Percentiles rank a stretch among this genome's conserved stretches.
These are phyloP conservation scores for Schwanniomyces vanrijiae DNA, from an alignment of 805 yeast genomes.

Conservation along the genomic window DNA sequence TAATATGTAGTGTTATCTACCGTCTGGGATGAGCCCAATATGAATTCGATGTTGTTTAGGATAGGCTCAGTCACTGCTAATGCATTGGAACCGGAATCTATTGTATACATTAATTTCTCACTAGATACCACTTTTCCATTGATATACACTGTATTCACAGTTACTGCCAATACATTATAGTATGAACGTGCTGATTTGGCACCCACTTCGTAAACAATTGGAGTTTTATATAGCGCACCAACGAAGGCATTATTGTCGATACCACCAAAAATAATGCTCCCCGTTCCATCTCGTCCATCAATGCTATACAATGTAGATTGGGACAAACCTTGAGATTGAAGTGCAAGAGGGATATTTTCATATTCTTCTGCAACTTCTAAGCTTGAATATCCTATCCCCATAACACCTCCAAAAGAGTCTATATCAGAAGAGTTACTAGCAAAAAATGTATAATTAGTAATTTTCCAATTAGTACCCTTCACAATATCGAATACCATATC, in stretches of 20 bases:
- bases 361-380: slow-evolving; percentile 10
- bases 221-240: slow-evolving; percentile 18
- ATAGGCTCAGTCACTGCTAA: slow-evolving; percentile 14
- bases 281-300: slow-evolving; percentile 6
- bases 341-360: slow-evolving; percentile 13
- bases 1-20: slow-evolving; percentile 7
- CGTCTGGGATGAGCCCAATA: slow-evolving; percentile 7
- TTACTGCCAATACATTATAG: slow-evolving; percentile 10
- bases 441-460: slow-evolving; percentile 2
- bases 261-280: slow-evolving; percentile 31
- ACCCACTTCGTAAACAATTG: slow-evolving; percentile 12
- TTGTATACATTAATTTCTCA: slow-evolving; percentile 13
- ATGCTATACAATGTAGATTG: slow-evolving; percentile 10
- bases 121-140: slow-evolving; percentile 8
- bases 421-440: slow-evolving; percentile 1
- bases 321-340: slow-evolving; percentile 11
- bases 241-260: slow-evolving; percentile 27
- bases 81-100: slow-evolving; percentile 17
- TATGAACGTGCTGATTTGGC: slow-evolving; percentile 5
- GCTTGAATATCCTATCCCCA: slow-evolving; percentile 16
- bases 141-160: slow-evolving; percentile 11
- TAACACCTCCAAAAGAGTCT: slow-evolving; percentile 12
- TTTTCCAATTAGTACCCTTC: slow-evolving; percentile 2
- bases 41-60: slow-evolving; percentile 10
- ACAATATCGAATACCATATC: neutral